Evolutionary conservation across 2,329 filamentous ascomycete species (phyloP).

Genomic region (Penicillium sp.): DNA sequence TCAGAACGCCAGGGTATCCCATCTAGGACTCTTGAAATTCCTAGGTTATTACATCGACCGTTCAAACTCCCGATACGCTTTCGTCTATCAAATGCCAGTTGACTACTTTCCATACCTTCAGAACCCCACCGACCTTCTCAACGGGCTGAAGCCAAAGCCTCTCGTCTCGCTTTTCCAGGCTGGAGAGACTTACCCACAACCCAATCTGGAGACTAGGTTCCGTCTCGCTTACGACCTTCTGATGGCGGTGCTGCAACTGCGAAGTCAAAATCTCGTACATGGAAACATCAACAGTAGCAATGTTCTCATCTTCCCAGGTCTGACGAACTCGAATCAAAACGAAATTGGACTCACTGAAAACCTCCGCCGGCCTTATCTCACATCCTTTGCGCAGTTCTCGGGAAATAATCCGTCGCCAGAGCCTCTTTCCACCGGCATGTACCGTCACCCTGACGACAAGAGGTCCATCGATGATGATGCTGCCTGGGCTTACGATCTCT

Average conservation of each 20-base stretch:
- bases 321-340: conserved; percentile 38
- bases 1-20: conserved; percentile 48
- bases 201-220: conserved; percentile 67
- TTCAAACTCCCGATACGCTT: conserved; percentile 60
- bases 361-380: conserved; percentile 61
- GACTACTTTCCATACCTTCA: conserved; percentile 50
- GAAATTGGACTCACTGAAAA: conserved; percentile 46
- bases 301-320: conserved; percentile 60
- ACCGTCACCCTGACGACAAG: conserved; percentile 61
- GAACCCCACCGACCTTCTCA: conserved; percentile 44
- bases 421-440: conserved; percentile 60
- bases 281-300: conserved; percentile 70
- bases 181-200: conserved; percentile 50
- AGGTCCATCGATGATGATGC: conserved; percentile 44
- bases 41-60: conserved; percentile 62
- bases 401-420: conserved; percentile 52
- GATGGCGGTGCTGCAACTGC: conserved; percentile 61
- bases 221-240: conserved; percentile 64
- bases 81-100: conserved; percentile 65
- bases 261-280: conserved; percentile 62
- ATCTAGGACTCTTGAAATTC: conserved; percentile 49
- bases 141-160: conserved; percentile 45
- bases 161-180: conserved; percentile 50
- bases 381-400: conserved; percentile 65
- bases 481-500: conserved; percentile 59